Conservation (phyloP, 352 stramenopile genomes). For the Phytophthora citrophthora region DNA sequence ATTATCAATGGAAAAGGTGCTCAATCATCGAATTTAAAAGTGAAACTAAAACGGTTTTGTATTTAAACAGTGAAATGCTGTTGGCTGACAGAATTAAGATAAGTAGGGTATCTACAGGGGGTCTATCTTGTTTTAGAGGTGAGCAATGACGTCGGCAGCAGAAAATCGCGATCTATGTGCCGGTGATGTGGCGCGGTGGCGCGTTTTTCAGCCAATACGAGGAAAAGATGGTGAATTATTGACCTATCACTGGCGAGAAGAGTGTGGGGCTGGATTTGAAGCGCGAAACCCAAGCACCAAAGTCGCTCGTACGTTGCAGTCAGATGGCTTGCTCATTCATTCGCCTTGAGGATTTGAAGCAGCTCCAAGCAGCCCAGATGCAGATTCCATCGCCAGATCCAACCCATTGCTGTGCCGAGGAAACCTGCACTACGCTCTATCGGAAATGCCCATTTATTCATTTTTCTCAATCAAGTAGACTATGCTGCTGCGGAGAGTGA, state of each 20-base stretch:
- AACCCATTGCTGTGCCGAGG: too few species aligned
- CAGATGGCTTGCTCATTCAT: conserved; percentile 27
- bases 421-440: too few species aligned
- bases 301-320: conserved; percentile 7
- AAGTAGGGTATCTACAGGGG: background rate
- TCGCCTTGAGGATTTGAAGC: conserved; percentile 18
- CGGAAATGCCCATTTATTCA: too few species aligned
- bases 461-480: too few species aligned
- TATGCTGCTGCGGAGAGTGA: background rate
- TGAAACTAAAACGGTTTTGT: background rate
- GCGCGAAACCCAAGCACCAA: conserved; percentile 20
- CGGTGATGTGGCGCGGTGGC: conserved; percentile 15
- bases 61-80: too few species aligned
- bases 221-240: conserved; percentile 22
- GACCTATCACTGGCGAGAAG: background rate
- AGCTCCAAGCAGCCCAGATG: conserved; percentile 4
- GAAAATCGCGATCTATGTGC: conserved; percentile 22
- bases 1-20: too few species aligned
- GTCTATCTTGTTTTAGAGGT: conserved; percentile 2
- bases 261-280: conserved; percentile 11
- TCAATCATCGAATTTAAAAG: background rate
- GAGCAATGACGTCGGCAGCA: background rate
- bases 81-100: background rate
- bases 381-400: background rate
- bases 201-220: conserved; percentile 24